phyloP scores from a whole-genome alignment of 495 filamentous ascomycete species.

The Haplographium delicatum region DNA sequence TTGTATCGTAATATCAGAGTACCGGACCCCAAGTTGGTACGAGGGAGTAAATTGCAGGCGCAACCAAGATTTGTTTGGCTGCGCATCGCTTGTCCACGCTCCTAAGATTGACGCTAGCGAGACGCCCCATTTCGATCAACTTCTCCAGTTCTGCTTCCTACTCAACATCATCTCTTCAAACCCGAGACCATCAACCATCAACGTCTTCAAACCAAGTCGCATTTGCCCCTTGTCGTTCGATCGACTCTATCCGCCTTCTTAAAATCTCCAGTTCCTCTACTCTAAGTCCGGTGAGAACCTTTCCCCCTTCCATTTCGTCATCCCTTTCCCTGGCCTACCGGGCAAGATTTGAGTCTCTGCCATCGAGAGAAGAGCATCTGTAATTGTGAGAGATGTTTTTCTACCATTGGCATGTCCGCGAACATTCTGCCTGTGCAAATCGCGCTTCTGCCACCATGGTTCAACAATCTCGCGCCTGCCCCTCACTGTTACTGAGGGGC shows the following conservation, averaged over 20 bases:
- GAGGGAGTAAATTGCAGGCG: constrained; percentile 15
- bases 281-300: constrained; percentile 16
- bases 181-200: constrained; percentile 5
- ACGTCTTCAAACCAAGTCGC: constrained; percentile 8
- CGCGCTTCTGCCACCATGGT: background rate
- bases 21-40: too few relatives aligned
- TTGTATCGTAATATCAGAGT: too few relatives aligned
- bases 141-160: constrained; percentile 14
- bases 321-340: constrained; percentile 12
- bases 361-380: background rate
- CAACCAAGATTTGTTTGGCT: constrained; percentile 8
- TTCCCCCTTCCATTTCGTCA: constrained; percentile 20
- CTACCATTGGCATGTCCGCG: background rate
- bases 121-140: constrained; percentile 11
- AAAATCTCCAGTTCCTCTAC: background rate
- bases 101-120: constrained; percentile 11
- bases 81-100: constrained; percentile 2
- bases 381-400: background rate
- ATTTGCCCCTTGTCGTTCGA: constrained; percentile 2
- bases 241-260: background rate
- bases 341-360: background rate
- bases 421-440: background rate
- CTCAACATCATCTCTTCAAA: constrained; percentile 15
- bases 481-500: constrained; percentile 14
- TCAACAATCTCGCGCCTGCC: constrained; percentile 14